These are phyloP conservation scores for Candida coquimbonensis DNA, from an alignment of 805 yeast genomes.

Conservation along the genomic window DNA sequence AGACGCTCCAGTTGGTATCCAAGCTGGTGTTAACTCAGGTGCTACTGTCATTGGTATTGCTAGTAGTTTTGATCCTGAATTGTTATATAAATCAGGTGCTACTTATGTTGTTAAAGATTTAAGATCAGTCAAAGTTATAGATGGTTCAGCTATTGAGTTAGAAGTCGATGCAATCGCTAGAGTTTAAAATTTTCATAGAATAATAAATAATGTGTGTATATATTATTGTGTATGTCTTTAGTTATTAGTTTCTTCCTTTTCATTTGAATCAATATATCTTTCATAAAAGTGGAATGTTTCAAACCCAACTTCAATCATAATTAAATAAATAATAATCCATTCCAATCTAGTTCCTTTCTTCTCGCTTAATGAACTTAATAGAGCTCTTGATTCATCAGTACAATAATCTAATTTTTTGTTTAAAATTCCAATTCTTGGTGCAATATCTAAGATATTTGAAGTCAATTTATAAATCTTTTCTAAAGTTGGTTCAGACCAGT, in stretches of 20 bases:
- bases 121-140: conserved; percentile 24
- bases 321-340: conserved; percentile 81
- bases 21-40: conserved; percentile 82
- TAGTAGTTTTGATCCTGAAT: conserved; percentile 57
- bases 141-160: conserved; percentile 17
- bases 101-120: conserved; percentile 74
- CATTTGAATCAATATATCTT: conserved; percentile 25
- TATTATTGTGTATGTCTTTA: neutral
- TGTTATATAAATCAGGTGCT: conserved; percentile 61
- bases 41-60: conserved; percentile 81
- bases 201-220: neutral
- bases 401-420: conserved; percentile 87
- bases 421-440: conserved; percentile 68
- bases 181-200: neutral
- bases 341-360: conserved; percentile 71
- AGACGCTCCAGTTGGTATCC: conserved; percentile 87
- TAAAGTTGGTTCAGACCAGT: conserved; percentile 86
- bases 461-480: conserved; percentile 70
- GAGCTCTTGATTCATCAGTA: conserved; percentile 77
- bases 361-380: conserved; percentile 69
- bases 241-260: neutral
- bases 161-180: conserved; percentile 21
- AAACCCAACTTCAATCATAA: conserved; percentile 78
- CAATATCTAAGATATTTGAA: conserved; percentile 66
- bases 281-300: conserved; percentile 73